Conservation (phyloP, 139 green algal genomes). For the Chlamydomonas sp. region DNA sequence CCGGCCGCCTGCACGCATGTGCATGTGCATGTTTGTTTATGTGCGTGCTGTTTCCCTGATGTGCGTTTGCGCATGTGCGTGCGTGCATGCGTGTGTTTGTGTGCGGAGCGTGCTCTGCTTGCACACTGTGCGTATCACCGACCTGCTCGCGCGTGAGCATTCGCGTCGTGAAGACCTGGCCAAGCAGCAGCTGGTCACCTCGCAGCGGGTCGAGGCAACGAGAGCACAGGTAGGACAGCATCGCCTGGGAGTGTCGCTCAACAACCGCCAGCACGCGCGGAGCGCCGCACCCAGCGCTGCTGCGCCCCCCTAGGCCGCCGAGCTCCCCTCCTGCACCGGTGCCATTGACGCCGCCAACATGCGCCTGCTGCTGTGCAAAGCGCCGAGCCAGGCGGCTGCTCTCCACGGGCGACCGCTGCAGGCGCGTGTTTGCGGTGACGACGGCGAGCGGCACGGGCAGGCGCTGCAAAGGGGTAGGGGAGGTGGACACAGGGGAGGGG, state of each 20-base stretch:
- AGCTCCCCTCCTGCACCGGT: neutral
- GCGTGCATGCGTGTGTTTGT: no score
- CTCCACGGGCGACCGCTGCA: neutral
- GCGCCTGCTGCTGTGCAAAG: neutral
- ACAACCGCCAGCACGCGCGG: constrained; percentile 25
- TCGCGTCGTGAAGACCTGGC: constrained; percentile 13
- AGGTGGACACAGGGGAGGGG: neutral
- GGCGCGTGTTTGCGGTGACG: constrained; percentile 25
- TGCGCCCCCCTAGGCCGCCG: neutral
- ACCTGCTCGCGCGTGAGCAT: constrained; percentile 8
- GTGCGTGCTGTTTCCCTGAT: no score
- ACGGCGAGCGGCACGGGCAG: constrained; percentile 23
- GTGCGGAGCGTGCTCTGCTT: no score
- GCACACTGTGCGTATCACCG: no score
- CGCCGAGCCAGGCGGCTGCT: neutral
- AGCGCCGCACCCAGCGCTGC: constrained; percentile 7
- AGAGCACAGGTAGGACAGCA: constrained; percentile 22
- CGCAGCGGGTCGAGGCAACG: constrained; percentile 22
- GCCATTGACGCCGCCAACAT: neutral
- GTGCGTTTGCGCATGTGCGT: no score
- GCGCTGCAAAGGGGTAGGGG: constrained; percentile 16
- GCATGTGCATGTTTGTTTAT: neutral
- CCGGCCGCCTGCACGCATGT: neutral
- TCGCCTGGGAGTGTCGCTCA: constrained; percentile 21
- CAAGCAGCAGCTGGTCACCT: constrained; percentile 32